Percentiles rank a stretch among this genome's conserved stretches.
Evolutionary conservation across 1,284 basidiomycete genomes (phyloP).

Genomic region (Inonotus hispidus): DNA sequence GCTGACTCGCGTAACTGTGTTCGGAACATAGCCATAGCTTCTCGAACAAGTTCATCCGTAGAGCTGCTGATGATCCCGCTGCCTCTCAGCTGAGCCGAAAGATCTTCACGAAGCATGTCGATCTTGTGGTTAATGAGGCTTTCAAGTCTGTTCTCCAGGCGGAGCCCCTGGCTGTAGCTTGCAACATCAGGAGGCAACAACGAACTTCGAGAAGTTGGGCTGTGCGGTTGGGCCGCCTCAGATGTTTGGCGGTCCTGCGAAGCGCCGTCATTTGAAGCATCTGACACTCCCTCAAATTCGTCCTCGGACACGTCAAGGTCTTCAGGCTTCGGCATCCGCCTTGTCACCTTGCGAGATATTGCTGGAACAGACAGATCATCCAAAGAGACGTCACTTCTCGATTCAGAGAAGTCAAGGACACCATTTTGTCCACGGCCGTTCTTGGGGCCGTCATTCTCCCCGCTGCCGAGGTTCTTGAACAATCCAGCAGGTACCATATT

Average conservation of each 20-base stretch:
- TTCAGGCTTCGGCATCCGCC: conserved; percentile 21
- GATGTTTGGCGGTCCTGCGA: conserved; percentile 2
- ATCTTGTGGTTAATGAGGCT: conserved; percentile 63
- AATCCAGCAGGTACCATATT: conserved; percentile 78
- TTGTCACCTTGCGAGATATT: conserved; percentile 55
- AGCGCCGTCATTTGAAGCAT: conserved; percentile 1
- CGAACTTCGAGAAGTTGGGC: conserved; percentile 37
- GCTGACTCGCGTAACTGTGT: conserved; percentile 61
- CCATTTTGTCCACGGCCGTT: conserved; percentile 63
- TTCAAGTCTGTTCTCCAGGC: conserved; percentile 53
- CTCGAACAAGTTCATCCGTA: conserved; percentile 56
- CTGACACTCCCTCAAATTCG: conserved; percentile 4
- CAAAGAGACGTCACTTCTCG: conserved; percentile 60
- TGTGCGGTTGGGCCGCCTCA: conserved; percentile 19
- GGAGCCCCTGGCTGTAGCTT: conserved; percentile 51
- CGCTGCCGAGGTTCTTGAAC: conserved; percentile 70
- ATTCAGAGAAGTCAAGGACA: conserved; percentile 60
- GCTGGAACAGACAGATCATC: conserved; percentile 66
- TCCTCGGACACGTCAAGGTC: conserved; percentile 10
- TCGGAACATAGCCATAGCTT: conserved; percentile 62
- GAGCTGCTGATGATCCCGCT: conserved; percentile 33
- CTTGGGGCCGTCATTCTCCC: conserved; percentile 49
- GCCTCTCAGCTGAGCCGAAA: conserved; percentile 26
- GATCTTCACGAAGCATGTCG: conserved; percentile 40
- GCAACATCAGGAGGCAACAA: conserved; percentile 48